Conservation (phyloP, 1,284 basidiomycete genomes). For the Leccinum pseudoinsigne region DNA sequence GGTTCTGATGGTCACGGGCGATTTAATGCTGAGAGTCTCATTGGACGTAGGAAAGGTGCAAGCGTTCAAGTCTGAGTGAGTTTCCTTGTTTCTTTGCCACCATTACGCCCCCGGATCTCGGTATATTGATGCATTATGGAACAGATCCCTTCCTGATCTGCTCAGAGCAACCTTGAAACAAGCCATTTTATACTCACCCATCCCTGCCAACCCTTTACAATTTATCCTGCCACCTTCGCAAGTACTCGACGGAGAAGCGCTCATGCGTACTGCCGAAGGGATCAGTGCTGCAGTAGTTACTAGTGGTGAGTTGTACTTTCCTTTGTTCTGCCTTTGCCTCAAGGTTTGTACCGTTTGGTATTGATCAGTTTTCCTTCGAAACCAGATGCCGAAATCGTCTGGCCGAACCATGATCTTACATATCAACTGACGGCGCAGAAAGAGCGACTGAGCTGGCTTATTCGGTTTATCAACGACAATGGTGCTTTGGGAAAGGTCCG, state of each 20-base stretch:
- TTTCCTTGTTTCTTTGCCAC: slow-evolving; percentile 15
- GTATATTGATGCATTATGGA: slow-evolving; percentile 34
- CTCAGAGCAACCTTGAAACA: slow-evolving; percentile 87
- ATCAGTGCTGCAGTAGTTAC: slow-evolving; percentile 74
- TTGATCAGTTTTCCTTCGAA: neutral
- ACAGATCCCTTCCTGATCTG: slow-evolving; percentile 61
- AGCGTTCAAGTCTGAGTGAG: slow-evolving; percentile 59
- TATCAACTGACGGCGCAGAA: slow-evolving; percentile 78
- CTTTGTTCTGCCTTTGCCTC: neutral
- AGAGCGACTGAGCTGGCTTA: slow-evolving; percentile 77
- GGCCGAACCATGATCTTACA: slow-evolving; percentile 78
- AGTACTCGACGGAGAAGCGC: slow-evolving; percentile 68
- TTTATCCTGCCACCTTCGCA: slow-evolving; percentile 78
- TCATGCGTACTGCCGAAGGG: slow-evolving; percentile 79
- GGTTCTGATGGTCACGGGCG: slow-evolving; percentile 63
- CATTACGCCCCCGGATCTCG: slow-evolving; percentile 41
- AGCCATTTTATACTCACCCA: slow-evolving; percentile 68
- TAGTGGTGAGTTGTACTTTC: slow-evolving; percentile 48
- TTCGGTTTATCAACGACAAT: slow-evolving; percentile 88
- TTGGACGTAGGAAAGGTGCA: slow-evolving; percentile 62
- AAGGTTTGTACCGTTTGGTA: neutral
- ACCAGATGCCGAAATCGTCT: slow-evolving; percentile 72
- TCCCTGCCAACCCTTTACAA: slow-evolving; percentile 72
- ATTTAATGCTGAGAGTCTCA: slow-evolving; percentile 63
- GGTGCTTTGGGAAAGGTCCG: slow-evolving; percentile 71